These are phyloP conservation scores for Candida maesae DNA, from an alignment of 805 yeast genomes.

Conservation along the genomic window DNA sequence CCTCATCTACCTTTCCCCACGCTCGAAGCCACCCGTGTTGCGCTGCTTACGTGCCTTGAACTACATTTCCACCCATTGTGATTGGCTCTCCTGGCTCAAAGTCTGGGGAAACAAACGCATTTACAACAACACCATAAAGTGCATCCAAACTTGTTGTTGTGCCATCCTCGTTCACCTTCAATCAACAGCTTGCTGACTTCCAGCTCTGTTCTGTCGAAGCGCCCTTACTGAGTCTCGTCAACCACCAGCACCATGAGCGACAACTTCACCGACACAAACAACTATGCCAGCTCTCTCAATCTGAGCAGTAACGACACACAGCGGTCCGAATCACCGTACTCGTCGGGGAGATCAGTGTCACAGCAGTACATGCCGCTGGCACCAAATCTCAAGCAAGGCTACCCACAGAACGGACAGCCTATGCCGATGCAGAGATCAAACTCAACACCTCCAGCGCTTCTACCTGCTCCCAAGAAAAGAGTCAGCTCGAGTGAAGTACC, in stretches of 20 bases:
- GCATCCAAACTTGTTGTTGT: too few relatives aligned
- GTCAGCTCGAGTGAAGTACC: background rate
- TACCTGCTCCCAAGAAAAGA: constrained; percentile 19
- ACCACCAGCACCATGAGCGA: constrained; percentile 23
- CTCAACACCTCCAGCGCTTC: constrained; percentile 12
- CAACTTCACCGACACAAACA: constrained; percentile 28
- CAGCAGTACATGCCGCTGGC: constrained; percentile 6
- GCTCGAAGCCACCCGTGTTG: background rate
- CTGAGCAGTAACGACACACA: constrained; percentile 4
- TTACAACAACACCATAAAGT: too few relatives aligned
- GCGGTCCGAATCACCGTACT: background rate
- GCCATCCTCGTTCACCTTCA: too few relatives aligned
- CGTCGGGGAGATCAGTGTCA: background rate
- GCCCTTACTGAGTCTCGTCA: too few relatives aligned
- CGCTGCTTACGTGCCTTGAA: constrained; percentile 4
- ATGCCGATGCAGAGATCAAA: constrained; percentile 9
- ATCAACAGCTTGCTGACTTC: too few relatives aligned
- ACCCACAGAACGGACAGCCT: constrained; percentile 8
- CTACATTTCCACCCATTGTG: constrained; percentile 1
- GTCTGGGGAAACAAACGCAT: background rate
- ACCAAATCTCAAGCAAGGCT: constrained; percentile 7
- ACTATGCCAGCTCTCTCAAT: constrained; percentile 23
- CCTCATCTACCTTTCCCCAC: background rate
- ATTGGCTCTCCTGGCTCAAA: constrained; percentile 4
- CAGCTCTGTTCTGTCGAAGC: too few relatives aligned